These are phyloP conservation scores for Xylaria sp. DNA, from an alignment of 495 filamentous ascomycete genomes.

Conservation along the genomic window DNA sequence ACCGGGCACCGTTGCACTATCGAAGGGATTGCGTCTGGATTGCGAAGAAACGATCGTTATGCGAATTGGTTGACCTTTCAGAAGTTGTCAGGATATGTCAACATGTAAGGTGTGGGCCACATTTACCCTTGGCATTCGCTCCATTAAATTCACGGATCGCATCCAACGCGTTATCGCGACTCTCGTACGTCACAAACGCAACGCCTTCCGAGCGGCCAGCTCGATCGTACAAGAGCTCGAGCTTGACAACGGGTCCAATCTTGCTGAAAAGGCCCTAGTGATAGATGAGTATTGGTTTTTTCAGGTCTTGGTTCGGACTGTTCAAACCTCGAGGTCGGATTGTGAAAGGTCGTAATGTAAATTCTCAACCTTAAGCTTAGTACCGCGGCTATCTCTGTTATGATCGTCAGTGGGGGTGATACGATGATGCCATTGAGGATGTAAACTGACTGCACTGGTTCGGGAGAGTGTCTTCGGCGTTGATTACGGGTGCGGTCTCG, in stretches of 20 bases:
- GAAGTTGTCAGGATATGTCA: conserved; percentile 28
- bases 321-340: conserved; percentile 78
- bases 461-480: conserved; percentile 55
- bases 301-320: background rate
- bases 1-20: conserved; percentile 60
- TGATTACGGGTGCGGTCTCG: conserved; percentile 44
- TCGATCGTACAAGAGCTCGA: conserved; percentile 84
- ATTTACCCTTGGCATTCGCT: conserved; percentile 86
- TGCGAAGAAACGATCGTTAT: conserved; percentile 69
- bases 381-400: conserved; percentile 58
- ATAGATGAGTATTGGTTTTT: conserved; percentile 25
- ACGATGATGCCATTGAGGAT: background rate
- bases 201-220: conserved; percentile 88
- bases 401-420: conserved; percentile 26
- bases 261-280: conserved; percentile 77
- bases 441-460: conserved; percentile 57
- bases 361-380: conserved; percentile 87
- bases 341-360: conserved; percentile 93
- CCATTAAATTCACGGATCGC: conserved; percentile 86
- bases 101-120: background rate
- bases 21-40: conserved; percentile 62
- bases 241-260: conserved; percentile 73
- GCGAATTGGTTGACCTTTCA: conserved; percentile 79
- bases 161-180: conserved; percentile 68
- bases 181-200: conserved; percentile 83